Evolutionary conservation across 2,329 filamentous ascomycete species (phyloP), one percentile per base, ranked within the genome.

Genomic region (Pseudogymnoascus pannorum): DNA sequence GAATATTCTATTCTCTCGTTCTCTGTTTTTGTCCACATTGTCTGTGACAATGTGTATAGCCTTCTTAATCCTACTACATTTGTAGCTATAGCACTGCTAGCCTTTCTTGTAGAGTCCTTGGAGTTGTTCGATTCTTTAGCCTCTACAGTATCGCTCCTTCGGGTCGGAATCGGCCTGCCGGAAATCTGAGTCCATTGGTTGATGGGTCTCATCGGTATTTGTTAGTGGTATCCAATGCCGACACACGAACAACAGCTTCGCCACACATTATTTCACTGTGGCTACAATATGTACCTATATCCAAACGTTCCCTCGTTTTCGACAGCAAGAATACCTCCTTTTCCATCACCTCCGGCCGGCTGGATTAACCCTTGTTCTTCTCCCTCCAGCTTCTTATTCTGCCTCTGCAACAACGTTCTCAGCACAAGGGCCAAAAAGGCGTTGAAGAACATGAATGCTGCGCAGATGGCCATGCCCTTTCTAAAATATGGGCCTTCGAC

Each of bases 381-480:
- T 64, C 72, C 69, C 58, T 85, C 85, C 2, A 88, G 71, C 65
- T 81, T 81, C 68, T 72, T 77, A 64, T 89, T 89, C 73, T 88
- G 82, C 72, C 77, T 79, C 12, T 76, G 76, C 18, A 88, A 75
- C 20, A 87, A 71, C 5, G 75, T 74, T 5, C 85, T 77, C 40
- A 87, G 69, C 1, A 74, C 60, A 0, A 86, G 65, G 0, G 84
- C 83, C 5, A 88, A 69, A 0, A 79, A 62, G 0, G 77, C 81
- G 0, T 84, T 85, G 44, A 88, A 74, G 5, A 87, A 71, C 72
- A 86, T 87, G 42, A 88, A 83, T 0, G 76, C 79, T 0, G 85
- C 81, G 65, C 86, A 87, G 2, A 87, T 80, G 61, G 76, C 76
- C 72, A 81, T 81, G 0, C 87, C 86, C 1, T 81, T 84, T 1